A percentile compares a stretch with the other conserved stretches of the same genome.
Evolutionary conservation across 805 yeast species (phyloP).

Genomic region (Jamesozyma piceae): DNA sequence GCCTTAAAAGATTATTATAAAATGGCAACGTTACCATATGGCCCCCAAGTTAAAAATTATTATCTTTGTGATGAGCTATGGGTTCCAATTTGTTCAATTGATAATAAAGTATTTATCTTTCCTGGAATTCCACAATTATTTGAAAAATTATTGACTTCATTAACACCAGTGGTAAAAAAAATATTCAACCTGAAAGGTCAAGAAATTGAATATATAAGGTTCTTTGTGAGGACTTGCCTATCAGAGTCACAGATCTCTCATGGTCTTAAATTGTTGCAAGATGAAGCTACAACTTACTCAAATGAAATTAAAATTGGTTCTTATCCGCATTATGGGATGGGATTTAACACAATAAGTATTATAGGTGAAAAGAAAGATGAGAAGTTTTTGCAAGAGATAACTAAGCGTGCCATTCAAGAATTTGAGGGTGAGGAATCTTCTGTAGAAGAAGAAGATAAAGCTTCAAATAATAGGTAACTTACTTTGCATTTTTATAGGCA

Average conservation of each 20-base stretch:
- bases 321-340: conserved; percentile 67
- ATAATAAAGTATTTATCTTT: conserved; percentile 54
- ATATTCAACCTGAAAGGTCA: conserved; percentile 32
- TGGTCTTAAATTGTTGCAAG: conserved; percentile 45
- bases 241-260: conserved; percentile 67
- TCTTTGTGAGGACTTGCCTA: conserved; percentile 50
- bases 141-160: conserved; percentile 40
- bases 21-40: conserved; percentile 72
- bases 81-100: conserved; percentile 77
- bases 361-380: conserved; percentile 44
- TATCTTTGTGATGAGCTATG: conserved; percentile 50
- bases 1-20: conserved; percentile 55
- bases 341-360: conserved; percentile 62
- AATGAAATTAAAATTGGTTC: conserved; percentile 61
- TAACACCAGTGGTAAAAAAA: conserved; percentile 32
- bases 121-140: conserved; percentile 83
- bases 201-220: conserved; percentile 33
- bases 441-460: conserved; percentile 44
- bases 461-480: conserved; percentile 20
- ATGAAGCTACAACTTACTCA: conserved; percentile 26
- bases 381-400: conserved; percentile 36
- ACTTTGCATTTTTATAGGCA: too few species aligned
- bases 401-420: conserved; percentile 35
- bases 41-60: conserved; percentile 37
- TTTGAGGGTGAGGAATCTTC: conserved; percentile 51